phyloP scores from a whole-genome alignment of 768 basidiomycete species.

The Boletus vinaceobasis region DNA sequence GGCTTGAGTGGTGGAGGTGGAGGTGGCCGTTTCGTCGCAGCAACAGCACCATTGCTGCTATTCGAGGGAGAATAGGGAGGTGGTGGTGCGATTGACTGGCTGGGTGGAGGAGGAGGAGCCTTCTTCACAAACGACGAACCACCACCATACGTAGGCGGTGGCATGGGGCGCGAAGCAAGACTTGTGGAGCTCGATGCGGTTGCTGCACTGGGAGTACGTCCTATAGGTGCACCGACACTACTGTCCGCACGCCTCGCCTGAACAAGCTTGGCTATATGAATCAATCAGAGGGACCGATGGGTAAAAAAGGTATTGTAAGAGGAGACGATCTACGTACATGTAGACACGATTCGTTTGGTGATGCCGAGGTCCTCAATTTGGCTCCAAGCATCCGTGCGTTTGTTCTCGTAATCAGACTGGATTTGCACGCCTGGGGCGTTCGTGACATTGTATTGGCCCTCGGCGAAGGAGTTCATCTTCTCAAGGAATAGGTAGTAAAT shows the following conservation, averaged over 20 bases:
- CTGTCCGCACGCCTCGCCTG: constrained; percentile 45
- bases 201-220: constrained; percentile 27
- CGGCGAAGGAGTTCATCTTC: constrained; percentile 85
- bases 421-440: constrained; percentile 69
- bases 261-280: constrained; percentile 59
- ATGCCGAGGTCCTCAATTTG: constrained; percentile 77
- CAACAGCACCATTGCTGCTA: constrained; percentile 26
- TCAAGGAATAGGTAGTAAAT: constrained; percentile 93
- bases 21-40: constrained; percentile 68
- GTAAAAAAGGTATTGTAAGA: neutral
- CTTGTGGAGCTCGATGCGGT: constrained; percentile 29
- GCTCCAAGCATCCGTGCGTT: constrained; percentile 80
- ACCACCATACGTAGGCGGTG: constrained; percentile 21
- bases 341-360: constrained; percentile 79
- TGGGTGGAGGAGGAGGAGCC: constrained; percentile 36
- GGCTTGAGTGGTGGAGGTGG: constrained; percentile 91
- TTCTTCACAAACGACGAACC: constrained; percentile 39
- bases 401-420: constrained; percentile 69
- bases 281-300: constrained; percentile 6
- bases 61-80: constrained; percentile 31
- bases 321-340: constrained; percentile 53
- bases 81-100: constrained; percentile 41
- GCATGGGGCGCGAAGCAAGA: constrained; percentile 21
- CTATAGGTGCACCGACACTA: constrained; percentile 34
- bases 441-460: constrained; percentile 70